phyloP scores from a whole-genome alignment of 116 monocot genomes.

The Iris pallida region DNA sequence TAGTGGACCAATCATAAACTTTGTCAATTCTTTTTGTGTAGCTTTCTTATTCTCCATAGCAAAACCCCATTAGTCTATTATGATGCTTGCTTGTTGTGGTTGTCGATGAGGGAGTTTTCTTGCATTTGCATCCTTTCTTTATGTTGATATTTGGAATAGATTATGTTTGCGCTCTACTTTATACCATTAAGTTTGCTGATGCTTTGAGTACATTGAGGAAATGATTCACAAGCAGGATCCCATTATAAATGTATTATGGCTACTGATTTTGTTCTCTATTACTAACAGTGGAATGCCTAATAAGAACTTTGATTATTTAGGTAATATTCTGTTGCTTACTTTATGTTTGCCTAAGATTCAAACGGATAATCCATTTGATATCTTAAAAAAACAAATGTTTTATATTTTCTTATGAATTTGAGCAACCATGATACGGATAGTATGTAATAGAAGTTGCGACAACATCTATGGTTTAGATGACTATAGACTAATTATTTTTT shows the following conservation, averaged over 20 bases:
- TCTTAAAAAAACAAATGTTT: neutral
- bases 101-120: too few relatives aligned
- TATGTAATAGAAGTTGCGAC: too few relatives aligned
- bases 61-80: too few relatives aligned
- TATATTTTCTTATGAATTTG: neutral
- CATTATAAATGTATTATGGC: constrained; percentile 65
- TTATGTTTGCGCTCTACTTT: neutral
- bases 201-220: constrained; percentile 97
- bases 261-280: constrained; percentile 81
- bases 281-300: constrained; percentile 94
- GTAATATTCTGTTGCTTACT: constrained; percentile 22
- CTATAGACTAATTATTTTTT: too few relatives aligned
- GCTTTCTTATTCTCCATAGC: too few relatives aligned
- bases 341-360: neutral
- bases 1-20: too few relatives aligned
- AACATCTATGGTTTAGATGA: too few relatives aligned
- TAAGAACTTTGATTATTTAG: constrained; percentile 91
- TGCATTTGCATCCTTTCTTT: constrained; percentile 4
- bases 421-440: too few relatives aligned
- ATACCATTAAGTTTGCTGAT: constrained; percentile 39
- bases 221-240: constrained; percentile 99
- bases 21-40: too few relatives aligned
- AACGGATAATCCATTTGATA: neutral
- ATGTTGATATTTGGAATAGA: neutral
- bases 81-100: too few relatives aligned